Percentiles rank a stretch among this genome's conserved stretches.
Evolutionary conservation across 192 early-diverging fungal genomes (phyloP).

Genomic region (Mortierella alpina): DNA sequence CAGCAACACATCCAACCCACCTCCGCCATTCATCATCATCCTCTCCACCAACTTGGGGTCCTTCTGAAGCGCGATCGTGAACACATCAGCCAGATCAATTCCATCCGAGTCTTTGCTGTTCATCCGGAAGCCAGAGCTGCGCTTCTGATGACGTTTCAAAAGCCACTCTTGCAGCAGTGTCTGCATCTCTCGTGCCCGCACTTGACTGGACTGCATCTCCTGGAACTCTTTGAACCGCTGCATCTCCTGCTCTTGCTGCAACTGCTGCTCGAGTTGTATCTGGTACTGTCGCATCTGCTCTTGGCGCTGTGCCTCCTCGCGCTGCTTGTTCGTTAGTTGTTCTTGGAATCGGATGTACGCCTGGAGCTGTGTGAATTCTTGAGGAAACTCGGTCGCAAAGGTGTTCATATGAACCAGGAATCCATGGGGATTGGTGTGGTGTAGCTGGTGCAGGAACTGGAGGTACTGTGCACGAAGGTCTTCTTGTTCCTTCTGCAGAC

Average conservation of each 20-base stretch:
- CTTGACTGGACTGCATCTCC: conserved; percentile 22
- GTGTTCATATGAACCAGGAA: conserved; percentile 53
- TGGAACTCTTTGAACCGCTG: conserved; percentile 21
- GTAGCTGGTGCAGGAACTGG: conserved; percentile 37
- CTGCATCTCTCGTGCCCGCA: conserved; percentile 28
- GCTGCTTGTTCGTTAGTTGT: conserved; percentile 24
- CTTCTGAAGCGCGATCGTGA: conserved; percentile 45
- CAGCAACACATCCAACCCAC: conserved; percentile 22
- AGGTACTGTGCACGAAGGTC: conserved; percentile 46
- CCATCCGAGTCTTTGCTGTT: conserved; percentile 13
- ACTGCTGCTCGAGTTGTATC: conserved; percentile 26
- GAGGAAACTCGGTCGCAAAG: conserved; percentile 38
- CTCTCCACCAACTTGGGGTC: conserved; percentile 39
- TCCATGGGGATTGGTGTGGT: conserved; percentile 32
- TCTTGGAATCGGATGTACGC: conserved; percentile 42
- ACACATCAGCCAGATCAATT: conserved; percentile 45
- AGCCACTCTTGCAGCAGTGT: conserved; percentile 45
- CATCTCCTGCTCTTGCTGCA: conserved; percentile 35
- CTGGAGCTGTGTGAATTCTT: conserved; percentile 47
- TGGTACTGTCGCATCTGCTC: conserved; percentile 50
- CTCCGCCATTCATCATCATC: conserved; percentile 19
- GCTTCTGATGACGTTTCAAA: conserved; percentile 20
- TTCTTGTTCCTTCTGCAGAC: conserved; percentile 50
- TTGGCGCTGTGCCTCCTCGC: conserved; percentile 18
- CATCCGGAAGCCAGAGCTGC: conserved; percentile 12